Evolutionary conservation across 2,329 filamentous ascomycete genomes (phyloP), one percentile per base, ranked within the genome.

Genomic region (Magnaporthales sp.): DNA sequence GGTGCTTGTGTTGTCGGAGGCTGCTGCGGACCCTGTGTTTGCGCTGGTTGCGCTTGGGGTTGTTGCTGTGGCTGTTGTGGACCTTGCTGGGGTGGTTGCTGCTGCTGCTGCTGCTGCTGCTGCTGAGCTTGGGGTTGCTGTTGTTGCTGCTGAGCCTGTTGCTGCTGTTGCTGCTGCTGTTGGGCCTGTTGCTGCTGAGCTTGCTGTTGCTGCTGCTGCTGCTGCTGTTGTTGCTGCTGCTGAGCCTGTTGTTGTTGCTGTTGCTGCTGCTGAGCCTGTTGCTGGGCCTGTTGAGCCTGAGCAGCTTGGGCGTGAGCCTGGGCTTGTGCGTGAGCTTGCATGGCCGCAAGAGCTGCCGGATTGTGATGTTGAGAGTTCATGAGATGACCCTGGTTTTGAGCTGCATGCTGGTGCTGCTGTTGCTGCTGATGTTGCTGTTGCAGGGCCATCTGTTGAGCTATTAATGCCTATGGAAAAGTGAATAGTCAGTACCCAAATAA

Each of bases 51-150:
- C 38, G 70, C 65, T 38, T 68, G 70, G 2, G 78, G 67, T 70
- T 74, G 80, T 75, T 81, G 80, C 61, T 79, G 77, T 62, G 80
- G 81, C 66, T 83, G 81, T 31, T 80, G 82, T 69, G 83, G 80
- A 58, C 75, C 73, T 64, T 80, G 77, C 67, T 78, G 79, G 61
- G 72, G 77, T 24, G 72, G 70, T 54, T 77, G 76, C 31, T 75
- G 74, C 63, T 78, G 77, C 26, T 73, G 73, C 63, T 78, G 76
- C 38, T 77, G 76, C 13, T 68, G 68, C n/a, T 67, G 63, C 60
- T 77, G 77, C 66, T 80, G 78, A 6, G 74, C 73, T 54, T 77
- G n/a, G n/a, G n/a, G 77, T 67, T 80, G 78, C 9, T 74, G 73
- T 32, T 75, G 76, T 24, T 75, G 75, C 64, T 75, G 74, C 64